These are phyloP conservation scores for Dactylis glomerata DNA, from an alignment of 176 grass and related monocot genomes.

Conservation along the genomic window DNA sequence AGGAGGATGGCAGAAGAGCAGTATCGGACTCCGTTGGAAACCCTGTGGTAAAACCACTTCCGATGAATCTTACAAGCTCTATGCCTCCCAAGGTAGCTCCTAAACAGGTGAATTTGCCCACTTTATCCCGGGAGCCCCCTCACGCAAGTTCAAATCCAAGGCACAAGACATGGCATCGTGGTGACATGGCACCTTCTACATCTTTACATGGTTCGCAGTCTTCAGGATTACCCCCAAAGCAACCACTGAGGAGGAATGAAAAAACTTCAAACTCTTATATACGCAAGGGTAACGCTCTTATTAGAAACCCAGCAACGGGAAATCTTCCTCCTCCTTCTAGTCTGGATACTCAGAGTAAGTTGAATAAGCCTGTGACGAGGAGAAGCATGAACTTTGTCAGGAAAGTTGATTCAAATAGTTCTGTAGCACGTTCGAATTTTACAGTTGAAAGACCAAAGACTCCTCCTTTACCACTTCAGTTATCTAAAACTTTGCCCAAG, in stretches of 20 bases:
- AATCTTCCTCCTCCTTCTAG: slow-evolving; percentile 33
- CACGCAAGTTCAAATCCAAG: slow-evolving; percentile 46
- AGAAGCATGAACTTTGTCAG: slow-evolving; percentile 59
- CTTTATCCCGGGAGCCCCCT: slow-evolving; percentile 45
- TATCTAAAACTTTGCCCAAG: slow-evolving; percentile 43
- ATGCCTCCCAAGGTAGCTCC: slow-evolving; percentile 40
- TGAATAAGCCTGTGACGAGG: slow-evolving; percentile 38
- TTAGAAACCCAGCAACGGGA: slow-evolving; percentile 75
- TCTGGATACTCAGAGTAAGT: slow-evolving; percentile 39
- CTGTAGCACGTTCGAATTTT: slow-evolving; percentile 27
- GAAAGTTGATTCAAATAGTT: slow-evolving; percentile 43
- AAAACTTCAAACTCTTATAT: slow-evolving; percentile 79
- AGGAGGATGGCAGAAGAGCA: slow-evolving; percentile 34
- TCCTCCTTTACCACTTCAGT: slow-evolving; percentile 61
- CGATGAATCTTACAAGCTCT: slow-evolving; percentile 22
- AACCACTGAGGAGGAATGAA: slow-evolving; percentile 45
- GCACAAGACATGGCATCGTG: slow-evolving; percentile 90
- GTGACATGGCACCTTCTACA: slow-evolving; percentile 41
- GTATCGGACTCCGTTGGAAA: slow-evolving; percentile 30
- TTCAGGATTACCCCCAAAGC: slow-evolving; percentile 52
- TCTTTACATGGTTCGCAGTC: slow-evolving; percentile 40
- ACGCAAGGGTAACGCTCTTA: slow-evolving; percentile 88
- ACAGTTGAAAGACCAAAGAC: slow-evolving; percentile 83
- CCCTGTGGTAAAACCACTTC: slow-evolving; percentile 31
- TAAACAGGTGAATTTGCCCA: slow-evolving; percentile 32